phyloP scores from a whole-genome alignment of 2,329 filamentous ascomycete genomes.

The Dactylella cylindrospora region DNA sequence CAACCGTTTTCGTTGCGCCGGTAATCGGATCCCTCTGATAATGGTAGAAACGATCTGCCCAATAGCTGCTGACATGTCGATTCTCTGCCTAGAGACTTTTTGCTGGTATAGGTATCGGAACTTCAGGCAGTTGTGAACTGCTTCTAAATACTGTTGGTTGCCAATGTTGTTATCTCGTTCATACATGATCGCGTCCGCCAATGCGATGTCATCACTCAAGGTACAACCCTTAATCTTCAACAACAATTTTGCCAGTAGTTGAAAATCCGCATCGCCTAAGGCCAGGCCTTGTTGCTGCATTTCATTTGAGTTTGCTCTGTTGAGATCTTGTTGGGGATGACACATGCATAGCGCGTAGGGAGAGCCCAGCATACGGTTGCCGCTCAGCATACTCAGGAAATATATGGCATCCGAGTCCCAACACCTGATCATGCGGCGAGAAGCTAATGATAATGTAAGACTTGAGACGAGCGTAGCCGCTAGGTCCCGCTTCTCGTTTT shows the following conservation, averaged over 20 bases:
- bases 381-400: slow-evolving; percentile 1
- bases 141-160: slow-evolving; percentile 5
- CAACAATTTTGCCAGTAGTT: slow-evolving; percentile 7
- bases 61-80: neutral
- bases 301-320: neutral
- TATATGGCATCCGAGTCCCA: slow-evolving; percentile 6
- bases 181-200: neutral
- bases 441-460: slow-evolving; percentile 1
- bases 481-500: slow-evolving; percentile 5
- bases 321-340: neutral
- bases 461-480: slow-evolving; percentile 5
- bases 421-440: slow-evolving; percentile 3
- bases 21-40: neutral
- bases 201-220: neutral
- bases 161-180: slow-evolving; percentile 4
- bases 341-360: slow-evolving; percentile 2
- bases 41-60: slow-evolving; percentile 2
- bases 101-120: slow-evolving; percentile 6
- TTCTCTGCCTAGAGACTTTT: slow-evolving; percentile 1
- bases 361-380: neutral
- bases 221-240: slow-evolving; percentile 6
- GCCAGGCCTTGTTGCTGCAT: neutral
- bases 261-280: slow-evolving; percentile 1
- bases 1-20: slow-evolving; percentile 1
- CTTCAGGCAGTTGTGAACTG: slow-evolving; percentile 5